A percentile compares a stretch with the other conserved stretches of the same genome.
Evolutionary conservation across 2,329 filamentous ascomycete genomes (phyloP).

Genomic region (Geosmithia putterillii): DNA sequence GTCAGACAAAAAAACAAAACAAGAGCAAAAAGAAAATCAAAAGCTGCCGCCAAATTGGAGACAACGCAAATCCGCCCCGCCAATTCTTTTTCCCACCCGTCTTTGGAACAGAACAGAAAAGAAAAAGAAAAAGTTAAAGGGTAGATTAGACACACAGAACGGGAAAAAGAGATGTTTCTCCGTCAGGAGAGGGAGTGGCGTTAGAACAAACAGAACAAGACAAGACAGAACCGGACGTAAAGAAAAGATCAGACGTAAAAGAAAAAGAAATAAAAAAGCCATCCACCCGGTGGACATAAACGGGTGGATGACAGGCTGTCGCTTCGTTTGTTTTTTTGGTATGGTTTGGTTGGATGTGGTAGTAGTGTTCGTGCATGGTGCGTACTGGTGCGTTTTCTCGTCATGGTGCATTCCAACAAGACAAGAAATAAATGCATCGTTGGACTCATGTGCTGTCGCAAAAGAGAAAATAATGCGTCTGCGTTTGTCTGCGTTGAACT

Average conservation of each 20-base stretch:
- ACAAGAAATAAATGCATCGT: too few relatives aligned
- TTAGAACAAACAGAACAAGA: too few relatives aligned
- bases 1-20: not conserved
- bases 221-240: too few relatives aligned
- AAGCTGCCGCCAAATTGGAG: constrained; percentile 1
- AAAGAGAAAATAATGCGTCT: too few relatives aligned
- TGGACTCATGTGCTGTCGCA: too few relatives aligned
- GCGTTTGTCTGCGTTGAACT: too few relatives aligned
- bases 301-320: not conserved
- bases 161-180: not conserved
- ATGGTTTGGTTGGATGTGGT: too few relatives aligned
- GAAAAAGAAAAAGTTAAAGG: not conserved
- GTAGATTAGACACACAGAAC: not conserved
- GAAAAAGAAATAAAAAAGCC: not conserved
- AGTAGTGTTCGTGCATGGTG: too few relatives aligned
- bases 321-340: not conserved
- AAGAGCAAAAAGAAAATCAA: constrained; percentile 2
- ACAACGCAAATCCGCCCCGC: not conserved
- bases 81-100: not conserved
- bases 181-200: too few relatives aligned
- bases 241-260: not conserved
- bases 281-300: not conserved
- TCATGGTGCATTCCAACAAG: too few relatives aligned
- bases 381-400: too few relatives aligned
- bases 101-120: too few relatives aligned